Evolutionary conservation across 805 yeast genomes (phyloP).

Genomic region (Kockiozyma suomiensis): DNA sequence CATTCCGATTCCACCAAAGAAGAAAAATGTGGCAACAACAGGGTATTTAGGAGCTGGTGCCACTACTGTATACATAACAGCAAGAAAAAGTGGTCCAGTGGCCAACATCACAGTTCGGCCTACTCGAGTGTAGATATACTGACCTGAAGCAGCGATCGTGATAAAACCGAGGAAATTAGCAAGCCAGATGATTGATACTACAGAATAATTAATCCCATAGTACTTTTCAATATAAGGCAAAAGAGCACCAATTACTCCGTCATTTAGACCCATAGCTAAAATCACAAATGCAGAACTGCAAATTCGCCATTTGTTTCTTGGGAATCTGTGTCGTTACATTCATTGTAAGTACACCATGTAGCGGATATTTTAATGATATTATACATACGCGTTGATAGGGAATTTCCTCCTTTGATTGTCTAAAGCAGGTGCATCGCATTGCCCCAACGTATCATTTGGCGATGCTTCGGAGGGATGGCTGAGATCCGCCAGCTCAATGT

Average conservation of each 20-base stretch:
- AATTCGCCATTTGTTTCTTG: slow-evolving; percentile 8
- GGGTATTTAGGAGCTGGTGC: slow-evolving; percentile 54
- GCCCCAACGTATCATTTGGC: neutral
- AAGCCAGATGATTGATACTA: slow-evolving; percentile 62
- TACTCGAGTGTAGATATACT: slow-evolving; percentile 43
- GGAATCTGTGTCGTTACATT: no score
- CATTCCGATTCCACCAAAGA: slow-evolving; percentile 59
- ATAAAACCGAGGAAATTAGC: slow-evolving; percentile 58
- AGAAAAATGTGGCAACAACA: slow-evolving; percentile 52
- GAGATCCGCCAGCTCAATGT: slow-evolving; percentile 6
- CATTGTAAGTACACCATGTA: no score
- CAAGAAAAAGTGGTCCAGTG: slow-evolving; percentile 45
- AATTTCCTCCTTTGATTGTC: neutral
- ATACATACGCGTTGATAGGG: slow-evolving; percentile 4
- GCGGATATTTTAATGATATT: neutral
- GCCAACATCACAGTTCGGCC: slow-evolving; percentile 49
- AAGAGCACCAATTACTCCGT: slow-evolving; percentile 62
- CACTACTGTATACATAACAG: slow-evolving; percentile 51
- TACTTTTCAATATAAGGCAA: slow-evolving; percentile 55
- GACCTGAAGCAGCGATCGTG: slow-evolving; percentile 52
- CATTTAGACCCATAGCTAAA: slow-evolving; percentile 38
- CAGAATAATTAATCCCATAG: slow-evolving; percentile 53
- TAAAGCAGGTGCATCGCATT: neutral
- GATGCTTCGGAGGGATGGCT: neutral
- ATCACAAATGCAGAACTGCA: neutral